phyloP scores from a whole-genome alignment of 2,329 filamentous ascomycete species.

The Cytospora chrysosperma region DNA sequence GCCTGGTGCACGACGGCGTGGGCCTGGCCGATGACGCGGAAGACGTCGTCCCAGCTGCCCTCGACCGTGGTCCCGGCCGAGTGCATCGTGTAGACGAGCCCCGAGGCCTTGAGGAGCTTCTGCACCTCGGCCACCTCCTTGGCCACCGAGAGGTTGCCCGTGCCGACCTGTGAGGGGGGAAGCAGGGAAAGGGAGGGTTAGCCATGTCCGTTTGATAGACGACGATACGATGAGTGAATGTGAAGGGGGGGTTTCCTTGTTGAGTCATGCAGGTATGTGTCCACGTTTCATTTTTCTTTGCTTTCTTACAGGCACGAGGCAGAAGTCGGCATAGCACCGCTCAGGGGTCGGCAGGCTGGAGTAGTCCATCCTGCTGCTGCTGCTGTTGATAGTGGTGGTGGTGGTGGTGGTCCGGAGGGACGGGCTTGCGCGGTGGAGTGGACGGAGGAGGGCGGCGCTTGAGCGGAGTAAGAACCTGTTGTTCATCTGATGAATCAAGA shows the following conservation, averaged over 20 bases:
- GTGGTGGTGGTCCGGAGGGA: not conserved
- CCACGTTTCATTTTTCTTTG: too few relatives aligned
- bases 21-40: constrained; percentile 81
- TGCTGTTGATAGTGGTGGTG: too few relatives aligned
- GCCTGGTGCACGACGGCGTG: constrained; percentile 74
- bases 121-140: constrained; percentile 88
- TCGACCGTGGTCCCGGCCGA: constrained; percentile 92
- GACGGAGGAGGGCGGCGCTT: not conserved
- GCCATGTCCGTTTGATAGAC: not conserved
- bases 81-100: constrained; percentile 84
- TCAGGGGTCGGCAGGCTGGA: constrained; percentile 61
- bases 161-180: constrained; percentile 65
- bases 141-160: constrained; percentile 71
- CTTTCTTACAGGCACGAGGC: constrained; percentile 72
- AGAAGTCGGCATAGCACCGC: constrained; percentile 85
- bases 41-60: constrained; percentile 86
- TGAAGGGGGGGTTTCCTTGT: too few relatives aligned
- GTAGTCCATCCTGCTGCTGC: constrained; percentile 44
- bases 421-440: not conserved
- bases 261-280: too few relatives aligned
- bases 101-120: constrained; percentile 75
- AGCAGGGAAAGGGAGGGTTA: not conserved
- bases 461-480: not conserved
- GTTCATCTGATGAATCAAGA: not conserved
- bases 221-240: too few relatives aligned